Evolutionary conservation across 495 filamentous ascomycete species (phyloP).

Genomic region (Opeltia flavorubescens): DNA sequence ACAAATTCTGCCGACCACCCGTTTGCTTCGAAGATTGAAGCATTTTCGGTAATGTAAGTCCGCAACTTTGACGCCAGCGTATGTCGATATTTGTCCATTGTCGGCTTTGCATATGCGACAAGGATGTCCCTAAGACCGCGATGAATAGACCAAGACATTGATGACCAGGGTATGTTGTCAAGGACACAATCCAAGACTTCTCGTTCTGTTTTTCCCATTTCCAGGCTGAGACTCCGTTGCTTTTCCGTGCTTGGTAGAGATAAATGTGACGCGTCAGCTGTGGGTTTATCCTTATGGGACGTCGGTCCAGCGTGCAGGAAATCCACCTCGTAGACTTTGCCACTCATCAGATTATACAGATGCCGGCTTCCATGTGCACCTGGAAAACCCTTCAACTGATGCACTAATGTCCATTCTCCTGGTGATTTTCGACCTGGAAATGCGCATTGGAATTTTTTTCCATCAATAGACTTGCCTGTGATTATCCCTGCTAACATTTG

Average conservation of each 20-base stretch:
- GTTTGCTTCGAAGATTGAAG: slow-evolving; percentile 8
- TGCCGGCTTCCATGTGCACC: slow-evolving; percentile 20
- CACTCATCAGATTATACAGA: slow-evolving; percentile 23
- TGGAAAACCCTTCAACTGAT: slow-evolving; percentile 18
- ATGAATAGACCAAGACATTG: slow-evolving; percentile 24
- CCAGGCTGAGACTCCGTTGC: slow-evolving; percentile 5
- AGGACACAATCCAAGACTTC: slow-evolving; percentile 12
- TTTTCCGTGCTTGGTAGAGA: slow-evolving; percentile 7
- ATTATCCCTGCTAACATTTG: slow-evolving; percentile 21
- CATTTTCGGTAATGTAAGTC: slow-evolving; percentile 4
- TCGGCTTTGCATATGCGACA: slow-evolving; percentile 15
- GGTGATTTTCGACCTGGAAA: slow-evolving; percentile 19
- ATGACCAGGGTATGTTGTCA: slow-evolving; percentile 22
- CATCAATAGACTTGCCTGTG: background rate
- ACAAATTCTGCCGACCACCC: slow-evolving; percentile 21
- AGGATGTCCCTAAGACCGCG: slow-evolving; percentile 22
- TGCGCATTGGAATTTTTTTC: slow-evolving; percentile 15
- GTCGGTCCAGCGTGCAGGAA: slow-evolving; percentile 10
- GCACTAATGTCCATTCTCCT: slow-evolving; percentile 17
- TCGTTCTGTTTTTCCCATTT: slow-evolving; percentile 12
- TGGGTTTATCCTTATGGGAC: background rate
- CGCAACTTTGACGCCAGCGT: slow-evolving; percentile 14
- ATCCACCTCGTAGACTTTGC: slow-evolving; percentile 22
- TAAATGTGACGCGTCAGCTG: background rate
- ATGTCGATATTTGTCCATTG: slow-evolving; percentile 18